These are phyloP conservation scores for Cystofilobasidium capitatum DNA, from an alignment of 768 basidiomycete species.

Conservation along the genomic window DNA sequence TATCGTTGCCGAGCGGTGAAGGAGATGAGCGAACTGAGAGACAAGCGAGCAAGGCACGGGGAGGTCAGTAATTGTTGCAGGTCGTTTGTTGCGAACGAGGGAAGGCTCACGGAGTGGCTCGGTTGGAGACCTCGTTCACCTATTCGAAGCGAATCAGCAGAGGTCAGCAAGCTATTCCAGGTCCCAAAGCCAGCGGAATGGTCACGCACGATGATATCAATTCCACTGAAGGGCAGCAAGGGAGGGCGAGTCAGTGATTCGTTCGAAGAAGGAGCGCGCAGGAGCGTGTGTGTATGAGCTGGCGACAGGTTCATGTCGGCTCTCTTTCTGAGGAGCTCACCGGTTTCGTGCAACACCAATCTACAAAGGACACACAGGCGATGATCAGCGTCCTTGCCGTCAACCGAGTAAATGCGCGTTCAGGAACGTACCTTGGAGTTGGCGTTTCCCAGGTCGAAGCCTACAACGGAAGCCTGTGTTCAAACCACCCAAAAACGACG, in stretches of 20 bases:
- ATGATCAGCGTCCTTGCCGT: slow-evolving; percentile 17
- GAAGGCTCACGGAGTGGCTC: slow-evolving; percentile 75
- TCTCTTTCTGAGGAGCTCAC: slow-evolving; percentile 22
- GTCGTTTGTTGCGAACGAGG: neutral
- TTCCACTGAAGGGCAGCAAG: slow-evolving; percentile 47
- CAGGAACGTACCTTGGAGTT: slow-evolving; percentile 60
- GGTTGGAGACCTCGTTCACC: slow-evolving; percentile 91
- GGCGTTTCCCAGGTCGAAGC: slow-evolving; percentile 84
- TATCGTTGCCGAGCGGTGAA: slow-evolving; percentile 84
- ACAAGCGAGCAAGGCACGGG: neutral
- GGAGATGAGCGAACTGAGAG: slow-evolving; percentile 73
- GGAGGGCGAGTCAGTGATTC: neutral
- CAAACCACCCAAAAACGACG: too few relatives aligned
- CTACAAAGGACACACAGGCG: slow-evolving; percentile 40
- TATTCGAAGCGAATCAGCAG: neutral
- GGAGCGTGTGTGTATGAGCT: too few relatives aligned
- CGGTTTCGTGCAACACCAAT: slow-evolving; percentile 91
- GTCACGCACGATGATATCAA: slow-evolving; percentile 72
- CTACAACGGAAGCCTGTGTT: slow-evolving; percentile 54
- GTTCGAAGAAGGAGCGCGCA: neutral
- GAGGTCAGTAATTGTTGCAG: neutral
- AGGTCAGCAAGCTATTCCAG: neutral
- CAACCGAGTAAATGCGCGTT: slow-evolving; percentile 18
- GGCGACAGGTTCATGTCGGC: too few relatives aligned
- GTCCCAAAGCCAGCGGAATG: neutral